A percentile compares a stretch with the other conserved stretches of the same genome.
These are phyloP conservation scores for Sporormia fimetaria DNA, from an alignment of 495 filamentous ascomycete genomes.

Conservation along the genomic window DNA sequence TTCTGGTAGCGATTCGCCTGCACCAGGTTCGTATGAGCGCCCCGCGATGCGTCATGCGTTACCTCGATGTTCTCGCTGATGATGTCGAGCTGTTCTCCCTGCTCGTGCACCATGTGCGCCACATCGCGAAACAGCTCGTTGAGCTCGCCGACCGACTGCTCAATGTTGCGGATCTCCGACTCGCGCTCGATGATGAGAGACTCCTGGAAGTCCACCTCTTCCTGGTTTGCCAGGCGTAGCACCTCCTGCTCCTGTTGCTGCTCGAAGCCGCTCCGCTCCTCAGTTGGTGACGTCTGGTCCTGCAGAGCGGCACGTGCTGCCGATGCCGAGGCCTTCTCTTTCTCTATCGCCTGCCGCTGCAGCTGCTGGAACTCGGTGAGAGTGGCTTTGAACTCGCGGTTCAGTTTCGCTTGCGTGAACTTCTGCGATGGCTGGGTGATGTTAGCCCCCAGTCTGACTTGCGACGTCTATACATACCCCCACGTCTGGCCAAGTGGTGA, in stretches of 20 bases:
- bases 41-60: conserved; percentile 64
- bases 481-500: conserved; percentile 82
- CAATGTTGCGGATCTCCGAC: conserved; percentile 90
- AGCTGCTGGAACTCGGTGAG: conserved; percentile 83
- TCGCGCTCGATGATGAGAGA: conserved; percentile 90
- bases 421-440: conserved; percentile 67
- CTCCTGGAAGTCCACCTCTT: conserved; percentile 97
- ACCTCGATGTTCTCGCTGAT: conserved; percentile 79
- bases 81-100: conserved; percentile 80
- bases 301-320: conserved; percentile 67
- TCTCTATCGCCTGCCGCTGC: conserved; percentile 80
- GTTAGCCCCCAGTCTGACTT: conserved; percentile 3
- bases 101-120: conserved; percentile 87
- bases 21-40: conserved; percentile 73
- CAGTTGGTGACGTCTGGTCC: conserved; percentile 31
- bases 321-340: conserved; percentile 73
- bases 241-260: conserved; percentile 67
- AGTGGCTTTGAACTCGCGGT: conserved; percentile 76
- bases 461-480: conserved; percentile 49
- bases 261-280: conserved; percentile 31
- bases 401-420: conserved; percentile 90
- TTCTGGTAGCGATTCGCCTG: conserved; percentile 83
- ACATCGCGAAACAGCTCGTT: conserved; percentile 96
- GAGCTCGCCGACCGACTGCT: conserved; percentile 86
- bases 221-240: conserved; percentile 73